Evolutionary conservation across 305 asterid genomes (phyloP).

Genomic region (Ruellia speciosa): DNA sequence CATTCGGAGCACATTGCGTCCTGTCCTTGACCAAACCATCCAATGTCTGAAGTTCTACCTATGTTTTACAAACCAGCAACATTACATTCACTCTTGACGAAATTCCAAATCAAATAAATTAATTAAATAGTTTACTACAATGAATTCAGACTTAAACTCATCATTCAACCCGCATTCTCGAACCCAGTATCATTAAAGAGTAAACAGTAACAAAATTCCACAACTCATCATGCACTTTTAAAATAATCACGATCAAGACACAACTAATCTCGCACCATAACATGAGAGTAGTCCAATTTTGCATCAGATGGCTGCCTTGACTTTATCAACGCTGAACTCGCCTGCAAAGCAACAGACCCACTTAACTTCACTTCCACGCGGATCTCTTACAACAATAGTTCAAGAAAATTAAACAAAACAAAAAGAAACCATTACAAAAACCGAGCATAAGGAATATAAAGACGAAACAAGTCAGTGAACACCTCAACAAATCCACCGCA

Average conservation of each 20-base stretch:
- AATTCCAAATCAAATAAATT: constrained; percentile 1
- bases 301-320: constrained; percentile 64
- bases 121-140: background rate
- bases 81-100: constrained; percentile 10
- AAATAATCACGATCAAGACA: background rate
- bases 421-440: background rate
- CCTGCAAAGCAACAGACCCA: constrained; percentile 36
- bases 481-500: constrained; percentile 99
- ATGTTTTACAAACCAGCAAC: constrained; percentile 18
- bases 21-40: constrained; percentile 94
- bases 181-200: background rate
- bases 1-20: constrained; percentile 97
- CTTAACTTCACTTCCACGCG: constrained; percentile 4
- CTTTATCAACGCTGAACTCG: constrained; percentile 66
- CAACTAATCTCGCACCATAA: constrained; percentile 43
- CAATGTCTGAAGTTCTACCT: constrained; percentile 87
- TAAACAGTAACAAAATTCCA: background rate
- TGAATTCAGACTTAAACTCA: background rate
- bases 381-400: constrained; percentile 6
- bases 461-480: constrained; percentile 10
- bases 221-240: background rate
- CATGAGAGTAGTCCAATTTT: constrained; percentile 82
- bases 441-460: background rate
- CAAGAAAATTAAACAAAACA: background rate
- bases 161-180: background rate